Evolutionary conservation across 1,139 yeast species (phyloP).

Genomic region (Pichia sp.): DNA sequence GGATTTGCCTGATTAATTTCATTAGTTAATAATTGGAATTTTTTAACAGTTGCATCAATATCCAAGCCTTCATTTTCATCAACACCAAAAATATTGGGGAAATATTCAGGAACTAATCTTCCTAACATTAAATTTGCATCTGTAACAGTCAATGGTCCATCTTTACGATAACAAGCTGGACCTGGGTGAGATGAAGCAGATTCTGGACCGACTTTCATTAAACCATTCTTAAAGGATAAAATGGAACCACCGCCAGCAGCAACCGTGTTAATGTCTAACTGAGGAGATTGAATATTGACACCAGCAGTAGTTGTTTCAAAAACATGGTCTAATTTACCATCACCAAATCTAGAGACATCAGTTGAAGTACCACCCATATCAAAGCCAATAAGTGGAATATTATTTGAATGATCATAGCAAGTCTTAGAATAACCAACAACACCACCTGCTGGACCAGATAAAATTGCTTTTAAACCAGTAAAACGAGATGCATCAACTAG

Average conservation of each 20-base stretch:
- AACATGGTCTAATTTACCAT: conserved; percentile 44
- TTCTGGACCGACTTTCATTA: conserved; percentile 53
- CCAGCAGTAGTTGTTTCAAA: conserved; percentile 54
- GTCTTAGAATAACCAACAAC: conserved; percentile 51
- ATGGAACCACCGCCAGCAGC: conserved; percentile 61
- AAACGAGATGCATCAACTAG: conserved; percentile 41
- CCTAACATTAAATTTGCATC: conserved; percentile 52
- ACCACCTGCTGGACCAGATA: conserved; percentile 61
- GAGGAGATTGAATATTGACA: conserved; percentile 50
- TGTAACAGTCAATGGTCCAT: conserved; percentile 53
- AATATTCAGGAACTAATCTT: conserved; percentile 46
- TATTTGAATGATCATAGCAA: conserved; percentile 38
- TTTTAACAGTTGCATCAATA: conserved; percentile 32
- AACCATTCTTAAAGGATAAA: conserved; percentile 45
- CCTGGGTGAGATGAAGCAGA: conserved; percentile 58
- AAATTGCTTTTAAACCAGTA: conserved; percentile 46
- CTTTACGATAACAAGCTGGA: conserved; percentile 53
- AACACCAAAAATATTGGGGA: conserved; percentile 54
- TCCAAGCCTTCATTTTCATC: conserved; percentile 47
- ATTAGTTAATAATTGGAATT: conserved; percentile 38
- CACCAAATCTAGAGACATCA: conserved; percentile 45
- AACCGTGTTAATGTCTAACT: conserved; percentile 49
- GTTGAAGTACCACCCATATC: conserved; percentile 63
- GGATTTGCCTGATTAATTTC: conserved; percentile 35
- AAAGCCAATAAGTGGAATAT: conserved; percentile 45